Conservation (phyloP, 371 early-diverging fungal species). For the Circinella minor region DNA sequence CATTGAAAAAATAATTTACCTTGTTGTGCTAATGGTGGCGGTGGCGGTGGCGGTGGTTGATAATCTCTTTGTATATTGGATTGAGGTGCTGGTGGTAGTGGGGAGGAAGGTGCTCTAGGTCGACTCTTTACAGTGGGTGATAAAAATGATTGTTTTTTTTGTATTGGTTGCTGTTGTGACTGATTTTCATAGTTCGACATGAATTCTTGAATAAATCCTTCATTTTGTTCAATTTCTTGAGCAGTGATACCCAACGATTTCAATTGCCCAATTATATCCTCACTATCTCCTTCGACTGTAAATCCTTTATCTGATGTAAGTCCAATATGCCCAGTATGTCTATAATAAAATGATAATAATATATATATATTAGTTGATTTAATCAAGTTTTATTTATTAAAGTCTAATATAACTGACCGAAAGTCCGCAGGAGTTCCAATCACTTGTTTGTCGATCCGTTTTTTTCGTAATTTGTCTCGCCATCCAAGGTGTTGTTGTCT, state of each 20-base stretch:
- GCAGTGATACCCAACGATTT: slow-evolving; percentile 83
- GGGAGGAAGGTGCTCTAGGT: neutral
- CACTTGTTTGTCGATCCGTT: slow-evolving; percentile 69
- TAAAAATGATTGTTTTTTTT: neutral
- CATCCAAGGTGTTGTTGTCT: neutral
- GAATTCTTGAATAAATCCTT: slow-evolving; percentile 55
- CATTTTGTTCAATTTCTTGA: slow-evolving; percentile 62
- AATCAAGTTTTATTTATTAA: neutral
- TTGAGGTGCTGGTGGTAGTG: slow-evolving; percentile 8
- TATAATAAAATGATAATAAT: slow-evolving; percentile 2
- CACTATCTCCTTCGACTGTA: slow-evolving; percentile 78
- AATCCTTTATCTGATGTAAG: slow-evolving; percentile 82
- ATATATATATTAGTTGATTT: too few species aligned
- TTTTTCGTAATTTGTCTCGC: slow-evolving; percentile 19
- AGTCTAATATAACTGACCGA: slow-evolving; percentile 32
- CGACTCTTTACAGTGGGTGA: neutral
- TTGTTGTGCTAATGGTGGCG: neutral
- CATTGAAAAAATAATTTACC: neutral
- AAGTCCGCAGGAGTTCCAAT: slow-evolving; percentile 80
- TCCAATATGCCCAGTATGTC: slow-evolving; percentile 82
- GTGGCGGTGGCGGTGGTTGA: neutral
- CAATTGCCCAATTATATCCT: slow-evolving; percentile 72
- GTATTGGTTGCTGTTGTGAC: slow-evolving; percentile 37
- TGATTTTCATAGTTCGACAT: slow-evolving; percentile 40
- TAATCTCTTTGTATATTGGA: neutral